Base-by-base conservation (phyloP, 2,329 filamentous ascomycete genomes). In the Diaporthe vaccinii region DNA sequence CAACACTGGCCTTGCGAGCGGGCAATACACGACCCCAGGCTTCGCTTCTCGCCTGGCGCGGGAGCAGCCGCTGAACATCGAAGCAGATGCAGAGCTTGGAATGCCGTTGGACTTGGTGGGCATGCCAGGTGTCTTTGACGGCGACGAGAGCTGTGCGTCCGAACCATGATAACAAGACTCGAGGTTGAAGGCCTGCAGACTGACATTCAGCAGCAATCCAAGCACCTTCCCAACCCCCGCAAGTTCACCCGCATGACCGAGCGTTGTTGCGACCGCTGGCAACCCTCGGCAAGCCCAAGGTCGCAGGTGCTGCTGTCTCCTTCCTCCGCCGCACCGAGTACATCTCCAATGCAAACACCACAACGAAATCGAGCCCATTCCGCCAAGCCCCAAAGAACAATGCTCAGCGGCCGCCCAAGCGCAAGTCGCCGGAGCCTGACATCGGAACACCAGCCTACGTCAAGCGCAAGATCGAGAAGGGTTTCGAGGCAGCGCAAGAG, bases 291-390 rank as follows among this genome's bases (percentile, higher is more conserved):
- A 98, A 98, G 84, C 93, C 93, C 59, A 94, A 94, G 79, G 90
- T 92, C 57, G 91, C 91, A 77, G 93, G 95, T 77, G 89, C 93
- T 25, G 93, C 93, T 77, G 95, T 98, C 72, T 98, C 95, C 77
- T 99, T 99, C 89, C 90, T 99, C 79, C 95, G 97, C 75, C 92
- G 96, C 80, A 98, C 97, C 74, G 97, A 99, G 84, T 98, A 98
- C 86, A 98, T 98, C 81, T 94, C 94, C 55, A 76, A 76, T 41
- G 75, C 75, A 44, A 76, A 73, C 57, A 76, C 75, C 28, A 74
- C 73, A 20, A 72, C 51, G 36, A 75, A 75, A 69, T 74, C 70
- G 20, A 76, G 73, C 46, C 75, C 75, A 28, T 73, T 76, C 49
- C 73, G 69, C 34, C 73, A 67, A 39, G 73, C 74, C 7, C 46